Percentiles rank a stretch among this genome's conserved stretches.
Conservation (phyloP, 176 grass and related monocot genomes). For the Oryza coarctata region DNA sequence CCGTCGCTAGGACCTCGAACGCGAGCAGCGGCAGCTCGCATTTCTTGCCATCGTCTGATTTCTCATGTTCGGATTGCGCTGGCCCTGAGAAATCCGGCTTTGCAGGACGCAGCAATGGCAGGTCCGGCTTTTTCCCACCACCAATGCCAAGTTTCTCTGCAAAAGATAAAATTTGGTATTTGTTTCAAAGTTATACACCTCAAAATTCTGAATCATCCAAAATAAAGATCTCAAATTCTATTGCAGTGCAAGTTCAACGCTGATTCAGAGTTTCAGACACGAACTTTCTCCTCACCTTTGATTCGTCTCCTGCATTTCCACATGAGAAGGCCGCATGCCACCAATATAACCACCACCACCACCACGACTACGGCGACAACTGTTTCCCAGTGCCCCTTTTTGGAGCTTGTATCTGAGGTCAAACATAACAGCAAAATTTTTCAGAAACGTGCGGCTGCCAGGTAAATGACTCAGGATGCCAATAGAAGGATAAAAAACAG, state of each 20-base stretch:
- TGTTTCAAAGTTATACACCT: neutral
- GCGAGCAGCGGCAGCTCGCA: slow-evolving; percentile 64
- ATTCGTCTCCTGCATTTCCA: slow-evolving; percentile 55
- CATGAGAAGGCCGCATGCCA: slow-evolving; percentile 33
- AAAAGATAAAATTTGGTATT: neutral
- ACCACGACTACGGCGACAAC: slow-evolving; percentile 1
- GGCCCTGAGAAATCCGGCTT: slow-evolving; percentile 42
- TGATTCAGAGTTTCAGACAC: neutral
- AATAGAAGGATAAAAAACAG: neutral
- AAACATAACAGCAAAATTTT: neutral
- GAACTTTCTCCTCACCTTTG: slow-evolving; percentile 26
- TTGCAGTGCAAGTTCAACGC: neutral
- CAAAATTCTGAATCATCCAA: no score
- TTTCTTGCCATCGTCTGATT: slow-evolving; percentile 43
- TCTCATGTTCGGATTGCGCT: slow-evolving; percentile 30
- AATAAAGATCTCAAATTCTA: neutral
- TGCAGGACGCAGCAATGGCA: neutral
- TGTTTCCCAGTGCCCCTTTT: slow-evolving; percentile 1
- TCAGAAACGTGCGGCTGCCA: slow-evolving; percentile 1
- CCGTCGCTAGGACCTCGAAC: slow-evolving; percentile 49
- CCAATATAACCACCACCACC: slow-evolving; percentile 4
- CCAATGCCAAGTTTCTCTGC: slow-evolving; percentile 35
- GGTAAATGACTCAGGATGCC: neutral
- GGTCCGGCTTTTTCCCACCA: neutral
- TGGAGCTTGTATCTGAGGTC: slow-evolving; percentile 13